Evolutionary conservation across 1,139 yeast genomes (phyloP).

Genomic region (Geotrichum fermentans): DNA sequence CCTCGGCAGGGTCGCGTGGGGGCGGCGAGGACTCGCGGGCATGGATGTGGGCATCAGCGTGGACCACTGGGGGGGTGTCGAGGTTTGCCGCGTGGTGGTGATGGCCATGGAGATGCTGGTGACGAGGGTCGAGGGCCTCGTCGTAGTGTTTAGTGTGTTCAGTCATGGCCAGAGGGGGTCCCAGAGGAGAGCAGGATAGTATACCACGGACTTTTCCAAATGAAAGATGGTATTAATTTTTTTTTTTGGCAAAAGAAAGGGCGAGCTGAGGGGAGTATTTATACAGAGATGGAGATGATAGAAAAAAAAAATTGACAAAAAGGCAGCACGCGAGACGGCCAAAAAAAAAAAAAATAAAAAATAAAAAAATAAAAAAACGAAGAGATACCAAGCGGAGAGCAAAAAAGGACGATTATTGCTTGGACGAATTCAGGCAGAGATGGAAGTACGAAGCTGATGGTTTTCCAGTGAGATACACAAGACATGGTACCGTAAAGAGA

Average conservation of each 20-base stretch:
- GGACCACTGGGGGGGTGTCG: constrained; percentile 28
- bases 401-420: too few species aligned
- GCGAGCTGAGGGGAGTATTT: neutral
- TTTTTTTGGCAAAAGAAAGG: neutral
- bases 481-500: too few species aligned
- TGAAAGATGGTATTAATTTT: neutral
- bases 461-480: too few species aligned
- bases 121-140: constrained; percentile 15
- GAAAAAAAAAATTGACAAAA: neutral
- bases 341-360: too few species aligned
- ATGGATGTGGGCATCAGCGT: constrained; percentile 28
- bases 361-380: too few species aligned
- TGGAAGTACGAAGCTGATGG: too few species aligned
- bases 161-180: neutral
- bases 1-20: constrained; percentile 8
- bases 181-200: neutral
- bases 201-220: too few species aligned
- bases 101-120: constrained; percentile 32
- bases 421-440: too few species aligned
- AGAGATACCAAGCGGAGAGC: too few species aligned
- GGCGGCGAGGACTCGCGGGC: constrained; percentile 26
- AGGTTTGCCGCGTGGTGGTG: constrained; percentile 28
- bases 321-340: neutral
- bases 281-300: neutral
- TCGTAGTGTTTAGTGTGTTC: constrained; percentile 3